Evolutionary conservation across 2,329 filamentous ascomycete species (phyloP), one percentile per base, ranked within the genome.

Genomic region (Ophiocordyceps camponoti-rufipedis): DNA sequence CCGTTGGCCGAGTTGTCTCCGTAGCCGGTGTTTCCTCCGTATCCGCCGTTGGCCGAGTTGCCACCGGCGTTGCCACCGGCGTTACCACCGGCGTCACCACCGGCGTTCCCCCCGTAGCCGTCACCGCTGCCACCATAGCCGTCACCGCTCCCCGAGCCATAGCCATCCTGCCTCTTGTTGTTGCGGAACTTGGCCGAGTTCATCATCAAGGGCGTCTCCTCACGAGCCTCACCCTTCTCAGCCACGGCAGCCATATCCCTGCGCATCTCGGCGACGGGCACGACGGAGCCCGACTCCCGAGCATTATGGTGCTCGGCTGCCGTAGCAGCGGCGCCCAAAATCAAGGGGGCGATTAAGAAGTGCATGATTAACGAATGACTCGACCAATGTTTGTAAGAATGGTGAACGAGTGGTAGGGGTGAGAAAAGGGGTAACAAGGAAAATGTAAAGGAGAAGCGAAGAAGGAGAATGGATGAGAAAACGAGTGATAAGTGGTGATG

Each of bases 291-390:
- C 14, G 35, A n/a, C 14, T 38, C 35, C 14, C n/a, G 35, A 16
- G 14, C 35, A 16, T 38, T 38, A 16, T n/a, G 35, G 12, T 35
- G 33, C 33, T 35, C 33, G 14, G 12, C 33, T 35, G 12, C 33
- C 8, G 14, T 16, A 38, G 35, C 35, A 38, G 4, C 59, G 61
- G 38, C 61, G 29, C 29, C 29, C 29, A 31, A 31, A 31, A 31
- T 31, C 29, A 31, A 31, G 29, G 29, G 29, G 8, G 29, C 29
- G 12, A 31, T 31, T 10, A 31, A 12, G 29, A 31, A 31, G 12
- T 31, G 29, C 29, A 31, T 31, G 29, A 12, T 31, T 31, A 31
- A 31, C 29, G 23, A 23, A 23, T 23, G 23, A 23, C 23, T 23
- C 23, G 23, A 23, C 5, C 23, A 23, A 23, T 23, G 23, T 23